Evolutionary conservation across 2,329 filamentous ascomycete species (phyloP), one percentile per base, ranked within the genome.

Genomic region (Sporothrix dimorphospora): DNA sequence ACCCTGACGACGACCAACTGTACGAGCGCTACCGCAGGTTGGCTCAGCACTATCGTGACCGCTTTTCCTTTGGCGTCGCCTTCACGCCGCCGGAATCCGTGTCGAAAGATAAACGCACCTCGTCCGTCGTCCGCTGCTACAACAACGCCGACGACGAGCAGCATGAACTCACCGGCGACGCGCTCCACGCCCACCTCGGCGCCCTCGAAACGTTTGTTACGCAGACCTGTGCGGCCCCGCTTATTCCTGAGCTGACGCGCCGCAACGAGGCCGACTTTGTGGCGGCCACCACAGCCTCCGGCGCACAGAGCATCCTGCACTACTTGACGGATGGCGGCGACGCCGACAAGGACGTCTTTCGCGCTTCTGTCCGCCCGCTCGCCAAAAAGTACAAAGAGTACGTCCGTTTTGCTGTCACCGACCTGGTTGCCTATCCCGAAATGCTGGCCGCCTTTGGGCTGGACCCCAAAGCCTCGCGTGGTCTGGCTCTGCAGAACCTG

Each of bases 301-400:
- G 73, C 9, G 75, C 76, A 2, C 79, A 79, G 51, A 78, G 76
- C 55, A 73, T 80, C 1, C 74, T 80, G 9, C 77, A 79, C 70
- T 79, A 80, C 75, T 81, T 85, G 73, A 74, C 79, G 1, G 53
- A 61, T 12, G 55, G 72, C 6, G 76, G 75, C 7, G 70, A 77
- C 0, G 45, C 73, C 11, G 79, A 82, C 42, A 80, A 80, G 8
- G 78, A 81, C 1, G 73, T 70, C 2, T 86, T 82, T 73, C 76
- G 80, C 8, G 63, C 75, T 1, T 75, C 78, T 8, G 79, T 86
- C 70, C 77, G 79, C 19, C 79, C 81, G 4, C 76, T 85, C 1
- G 85, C 85, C 1, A 82, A 81, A 73, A 81, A 81, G 74, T 85
- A 84, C 76, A 75, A 78, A 67, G 83, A 85, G 11, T 85, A 84